Base-by-base conservation (phyloP, 305 asterid species). In the Petunia hybrid region DNA sequence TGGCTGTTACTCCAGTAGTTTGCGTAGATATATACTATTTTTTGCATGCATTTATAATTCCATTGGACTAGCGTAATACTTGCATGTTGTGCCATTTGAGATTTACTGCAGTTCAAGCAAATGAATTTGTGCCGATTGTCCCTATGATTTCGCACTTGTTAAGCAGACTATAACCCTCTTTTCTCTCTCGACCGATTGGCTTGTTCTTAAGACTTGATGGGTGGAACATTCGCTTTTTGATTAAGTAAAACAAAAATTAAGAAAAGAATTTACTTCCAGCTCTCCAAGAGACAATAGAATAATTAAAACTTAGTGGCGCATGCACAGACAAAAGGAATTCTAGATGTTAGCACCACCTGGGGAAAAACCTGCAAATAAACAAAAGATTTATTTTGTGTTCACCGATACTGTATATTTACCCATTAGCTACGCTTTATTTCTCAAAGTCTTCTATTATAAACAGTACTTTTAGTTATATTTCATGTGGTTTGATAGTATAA, bases 21-120 rank as follows among this genome's bases (percentile, higher is more conserved):
- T 51, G 62, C 3, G 78, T 53, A 13, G 12, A 36, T 73, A 12
- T 36, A 4, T 46, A 22, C 31, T 22, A 22, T 10, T 5, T 45
- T 31, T 31, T 46, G 60, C 42, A 46, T 70, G 41, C 60, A 51
- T 51, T 35, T 51, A 63, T 48, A 73, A 73, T 51, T 12, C 13
- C 62, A 73, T 73, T 38, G 63, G 46, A 73, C 36, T n/a, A 35
- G 2, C 45, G 12, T 73, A 43, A 35, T 73, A 46, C 1, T 48
- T 10, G n/a, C 36, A 35, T 0, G 10, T 48, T 0, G 36, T 9
- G 31, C 8, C 3, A 46, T 46, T 73, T 69, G 76, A 42, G 63
- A 60, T 69, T 70, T 22, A 5, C 5, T 46, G 77, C 61, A 4
- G 42, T 70, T 45, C 77, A 70, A 70, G 40, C 14, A 61, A 31